Conservation (phyloP, 441 rosid genomes). For the Erodium moschatum region DNA sequence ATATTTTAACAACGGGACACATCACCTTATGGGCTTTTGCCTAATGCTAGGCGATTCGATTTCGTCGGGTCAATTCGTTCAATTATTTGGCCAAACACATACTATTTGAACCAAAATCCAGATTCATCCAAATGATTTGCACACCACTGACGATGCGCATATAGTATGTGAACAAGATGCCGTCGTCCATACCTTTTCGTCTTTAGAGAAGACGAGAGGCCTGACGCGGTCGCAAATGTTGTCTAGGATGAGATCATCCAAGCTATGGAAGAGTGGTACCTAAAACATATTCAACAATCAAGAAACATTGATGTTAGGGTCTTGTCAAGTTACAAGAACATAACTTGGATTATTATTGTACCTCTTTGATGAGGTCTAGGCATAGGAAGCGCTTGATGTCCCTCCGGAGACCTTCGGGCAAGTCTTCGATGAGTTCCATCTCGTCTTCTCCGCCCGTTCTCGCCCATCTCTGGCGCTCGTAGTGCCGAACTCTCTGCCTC, state of each 20-base stretch:
- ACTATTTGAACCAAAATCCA: too few relatives aligned
- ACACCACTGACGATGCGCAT: too few relatives aligned
- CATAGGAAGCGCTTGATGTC: slow-evolving; percentile 69
- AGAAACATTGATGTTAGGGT: too few relatives aligned
- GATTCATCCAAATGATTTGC: too few relatives aligned
- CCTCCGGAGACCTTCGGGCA: slow-evolving; percentile 71
- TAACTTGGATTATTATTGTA: too few relatives aligned
- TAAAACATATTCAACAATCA: slow-evolving; percentile 19
- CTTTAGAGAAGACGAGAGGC: slow-evolving; percentile 45
- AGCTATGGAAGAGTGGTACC: slow-evolving; percentile 51
- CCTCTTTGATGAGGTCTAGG: slow-evolving; percentile 61
- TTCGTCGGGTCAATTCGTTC: too few relatives aligned
- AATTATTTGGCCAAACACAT: too few relatives aligned
- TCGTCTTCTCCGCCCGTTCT: slow-evolving; percentile 59
- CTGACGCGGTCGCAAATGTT: slow-evolving; percentile 53
- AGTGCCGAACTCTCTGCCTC: slow-evolving; percentile 53
- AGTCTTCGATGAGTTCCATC: slow-evolving; percentile 43
- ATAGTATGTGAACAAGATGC: too few relatives aligned
- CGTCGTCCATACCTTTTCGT: slow-evolving; percentile 38
- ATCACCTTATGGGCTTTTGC: too few relatives aligned
- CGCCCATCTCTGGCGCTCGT: slow-evolving; percentile 53
- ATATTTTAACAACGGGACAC: too few relatives aligned
- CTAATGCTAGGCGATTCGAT: too few relatives aligned
- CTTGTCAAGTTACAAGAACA: too few relatives aligned
- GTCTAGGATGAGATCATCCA: slow-evolving; percentile 56